Base-by-base conservation (phyloP, 495 filamentous ascomycete genomes). In the Aspergillus campestris region DNA sequence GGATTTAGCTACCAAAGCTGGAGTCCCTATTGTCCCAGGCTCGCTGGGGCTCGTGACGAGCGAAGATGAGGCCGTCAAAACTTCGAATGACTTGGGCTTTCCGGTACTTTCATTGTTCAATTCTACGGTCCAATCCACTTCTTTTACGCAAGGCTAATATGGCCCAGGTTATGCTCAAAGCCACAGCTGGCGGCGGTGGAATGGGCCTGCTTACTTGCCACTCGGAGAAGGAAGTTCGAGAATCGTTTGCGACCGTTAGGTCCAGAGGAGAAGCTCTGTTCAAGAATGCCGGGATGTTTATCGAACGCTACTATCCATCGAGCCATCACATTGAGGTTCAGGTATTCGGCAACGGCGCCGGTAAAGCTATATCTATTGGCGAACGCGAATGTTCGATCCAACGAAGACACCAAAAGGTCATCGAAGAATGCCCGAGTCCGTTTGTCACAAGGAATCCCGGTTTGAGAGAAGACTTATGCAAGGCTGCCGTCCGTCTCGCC, bases 121-220 rank as follows among this genome's bases (percentile, higher is more conserved):
- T 33, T 34, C 12, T 18, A 36, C 12, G 12, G 14, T 18, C 12
- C 31, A 4, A 36, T 38, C 12, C 15, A 34, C 12, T 12, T 7
- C 29, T 41, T 48, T 6, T 4, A 39, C 9, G n/a, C 12, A 15
- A 13, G 28, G 11, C 37, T 46, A 33, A 46, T 13, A 45, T 38
- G 7, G 30, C 27, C 6, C 33, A 60, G 58, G 67, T 78, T 12
- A 78, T 80, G 69, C 59, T 79, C 7, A 80, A 81, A 59, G 73
- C 73, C 9, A 79, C 75, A 3, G 76, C 66, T 39, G 77, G 77
- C 11, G 78, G 78, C 29, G 78, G 77, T 31, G 78, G 75, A 15
- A 81, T 80, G 72, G 77, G 76, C 9, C 52, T 80, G 8, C 42
- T 65, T 8, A 70, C 56, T n/a, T 69, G 64, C 40, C 41, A 62